Percentiles rank a stretch among this genome's conserved stretches.
Conservation (phyloP, 2,329 filamentous ascomycete genomes). For the Zymoseptoria brevis region DNA sequence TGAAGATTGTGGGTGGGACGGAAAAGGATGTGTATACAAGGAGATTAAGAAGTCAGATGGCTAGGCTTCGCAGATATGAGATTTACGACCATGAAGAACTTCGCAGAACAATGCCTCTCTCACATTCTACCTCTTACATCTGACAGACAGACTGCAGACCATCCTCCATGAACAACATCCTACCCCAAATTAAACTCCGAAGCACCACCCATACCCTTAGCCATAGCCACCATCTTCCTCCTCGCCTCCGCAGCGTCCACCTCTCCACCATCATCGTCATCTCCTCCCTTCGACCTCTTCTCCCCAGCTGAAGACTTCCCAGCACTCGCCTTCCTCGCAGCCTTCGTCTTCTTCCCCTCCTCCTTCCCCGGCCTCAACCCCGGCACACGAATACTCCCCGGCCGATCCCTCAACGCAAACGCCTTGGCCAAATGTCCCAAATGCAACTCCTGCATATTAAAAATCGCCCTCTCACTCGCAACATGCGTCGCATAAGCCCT, state of each 20-base stretch:
- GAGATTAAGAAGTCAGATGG: too few relatives aligned
- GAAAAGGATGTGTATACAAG: too few relatives aligned
- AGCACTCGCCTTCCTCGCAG: conserved; percentile 31
- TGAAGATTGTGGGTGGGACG: too few relatives aligned
- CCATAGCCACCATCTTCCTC: conserved; percentile 47
- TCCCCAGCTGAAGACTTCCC: conserved; percentile 27
- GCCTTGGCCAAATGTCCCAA: conserved; percentile 90
- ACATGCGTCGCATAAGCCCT: conserved; percentile 92
- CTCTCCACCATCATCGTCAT: conserved; percentile 21
- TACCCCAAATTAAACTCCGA: conserved; percentile 51
- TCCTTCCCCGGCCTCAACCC: conserved; percentile 43
- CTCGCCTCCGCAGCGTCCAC: conserved; percentile 40
- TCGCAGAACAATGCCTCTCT: too few relatives aligned
- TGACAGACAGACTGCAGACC: too few relatives aligned
- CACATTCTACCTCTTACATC: too few relatives aligned
- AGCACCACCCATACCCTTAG: conserved; percentile 45
- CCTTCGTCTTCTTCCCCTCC: conserved; percentile 41
- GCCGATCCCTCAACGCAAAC: conserved; percentile 81
- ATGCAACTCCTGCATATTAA: conserved; percentile 87
- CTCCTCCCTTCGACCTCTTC: conserved; percentile 24
- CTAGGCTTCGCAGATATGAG: too few relatives aligned
- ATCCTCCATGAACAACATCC: too few relatives aligned
- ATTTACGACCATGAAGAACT: too few relatives aligned
- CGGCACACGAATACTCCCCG: conserved; percentile 62
- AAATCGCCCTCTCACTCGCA: conserved; percentile 72